Evolutionary conservation across 192 early-diverging fungal species (phyloP), one percentile per base, ranked within the genome.

Genomic region (Coemansia sp.): DNA sequence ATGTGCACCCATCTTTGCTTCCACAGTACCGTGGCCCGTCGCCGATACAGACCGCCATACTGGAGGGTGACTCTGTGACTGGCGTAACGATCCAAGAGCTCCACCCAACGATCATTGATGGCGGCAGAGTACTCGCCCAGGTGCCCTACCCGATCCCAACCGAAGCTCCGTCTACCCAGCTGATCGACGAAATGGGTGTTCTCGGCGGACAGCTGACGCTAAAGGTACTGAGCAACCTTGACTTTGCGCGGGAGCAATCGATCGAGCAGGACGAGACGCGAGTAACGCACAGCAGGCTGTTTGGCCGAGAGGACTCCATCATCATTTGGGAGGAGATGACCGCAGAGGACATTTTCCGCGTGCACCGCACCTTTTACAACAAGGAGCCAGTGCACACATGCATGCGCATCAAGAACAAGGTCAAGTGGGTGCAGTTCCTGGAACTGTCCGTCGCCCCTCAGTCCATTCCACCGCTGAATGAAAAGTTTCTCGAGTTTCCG

Each of bases 11-110:
- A n/a, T 96, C 94, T 9, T 73, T 98, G 34, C 70, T 98, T 36
- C 95, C 95, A 29, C 86, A 85, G 82, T 95, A 94, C 68, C 87
- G 95, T n/a, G 95, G 95, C 15, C 88, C 95, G 12, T 86, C 95
- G 10, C 95, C 95, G 9, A 83, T 98, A 42, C 91, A 98, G 59
- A 80, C 91, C 17, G 77, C 94, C 0, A 89, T 98, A 27, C 35
- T 95, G 42, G 86, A 92, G 54, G 83, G 85, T 24, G 95, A 93
- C 42, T 53, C 56, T 10, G 68, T 72, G 39, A 86, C 91, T 0
- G 95, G 95, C 1, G 87, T 95, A 8, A 90, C 93, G 8, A 89
- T 98, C 24, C 93, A 94, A 59, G 89, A 94, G 59, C 60, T 98
- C 44, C 84, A 93, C 62, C 83, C 83, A 1, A 78, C 79, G 27